Evolutionary conservation across 495 filamentous ascomycete genomes (phyloP), one percentile per base, ranked within the genome.

Genomic region (Daldinia concentrica): DNA sequence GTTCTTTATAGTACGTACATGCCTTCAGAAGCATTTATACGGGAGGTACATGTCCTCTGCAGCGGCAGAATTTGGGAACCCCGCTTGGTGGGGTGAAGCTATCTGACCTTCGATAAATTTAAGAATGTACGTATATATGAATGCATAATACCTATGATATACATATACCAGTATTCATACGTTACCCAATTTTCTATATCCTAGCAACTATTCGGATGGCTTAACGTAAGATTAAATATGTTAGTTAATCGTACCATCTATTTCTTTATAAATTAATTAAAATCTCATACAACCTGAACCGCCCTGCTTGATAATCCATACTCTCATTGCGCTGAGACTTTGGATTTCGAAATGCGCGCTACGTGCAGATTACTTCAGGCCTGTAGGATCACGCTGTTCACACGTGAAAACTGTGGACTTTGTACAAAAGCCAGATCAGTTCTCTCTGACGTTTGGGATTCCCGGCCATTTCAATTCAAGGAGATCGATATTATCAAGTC

Each of bases 311-410:
- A 2, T 8, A 19, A 45, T 17, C 1, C 17, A 45, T 45, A 19
- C 22, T 8, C 19, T 22, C 4, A 19, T 19, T 6, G 5, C n/a
- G 4, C 6, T 22, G 41, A 45, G n/a, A 6, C 41, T 22, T 48
- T 19, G 2, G 1, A 9, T 9, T 54, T 60, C 59, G 66, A 37
- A 22, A 86, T 86, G 84, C 79, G 74, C 30, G 63, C 70, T 24
- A 80, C 82, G 0, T 19, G 54, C 19, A 74, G 79, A 43, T 81
- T 90, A 2, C 77, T 86, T 59, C 86, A 90, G 58, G 85, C 86
- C 7, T 88, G 86, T 71, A 87, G 90, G 37, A 85, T 97, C 66
- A 97, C 93, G 0, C 83, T 97, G 7, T 97, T 97, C 79, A 95
- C 92, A 0, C 89, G 94, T 14, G 80, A 86, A 22, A 89, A 90